These are phyloP conservation scores for Basipetospora sp. DNA, from an alignment of 2,329 filamentous ascomycete species.

Conservation along the genomic window DNA sequence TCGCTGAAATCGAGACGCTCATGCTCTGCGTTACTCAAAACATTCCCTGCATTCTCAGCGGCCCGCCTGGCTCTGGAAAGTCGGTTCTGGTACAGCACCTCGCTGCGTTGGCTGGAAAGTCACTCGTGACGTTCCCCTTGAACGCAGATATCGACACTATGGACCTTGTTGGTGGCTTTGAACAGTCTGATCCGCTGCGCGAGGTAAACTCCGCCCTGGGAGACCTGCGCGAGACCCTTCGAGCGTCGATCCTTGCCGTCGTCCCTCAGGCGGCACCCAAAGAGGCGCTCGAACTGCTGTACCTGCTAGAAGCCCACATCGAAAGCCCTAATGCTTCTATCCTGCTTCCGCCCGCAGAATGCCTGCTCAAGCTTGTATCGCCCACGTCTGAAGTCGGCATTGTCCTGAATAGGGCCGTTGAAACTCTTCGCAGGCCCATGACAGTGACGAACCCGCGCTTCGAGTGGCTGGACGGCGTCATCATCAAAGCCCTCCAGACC, in stretches of 20 bases:
- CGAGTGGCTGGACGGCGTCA: conserved; percentile 87
- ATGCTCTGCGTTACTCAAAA: conserved; percentile 75
- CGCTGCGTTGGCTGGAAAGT: conserved; percentile 62
- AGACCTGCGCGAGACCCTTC: conserved; percentile 34
- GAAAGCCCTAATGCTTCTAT: conserved; percentile 19
- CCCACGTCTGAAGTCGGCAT: conserved; percentile 29
- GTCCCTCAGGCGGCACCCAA: conserved; percentile 32
- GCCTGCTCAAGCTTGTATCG: conserved; percentile 26
- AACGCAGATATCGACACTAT: conserved; percentile 94
- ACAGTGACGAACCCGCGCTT: conserved; percentile 64
- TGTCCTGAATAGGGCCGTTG: conserved; percentile 32
- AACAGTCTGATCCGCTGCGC: conserved; percentile 74
- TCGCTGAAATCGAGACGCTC: conserved; percentile 68
- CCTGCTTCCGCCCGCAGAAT: conserved; percentile 24
- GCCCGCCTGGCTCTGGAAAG: conserved; percentile 75
- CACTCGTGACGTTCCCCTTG: conserved; percentile 69
- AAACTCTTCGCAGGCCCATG: conserved; percentile 36
- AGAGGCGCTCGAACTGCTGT: conserved; percentile 35
- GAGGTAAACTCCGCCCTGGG: conserved; percentile 46
- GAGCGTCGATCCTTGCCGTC: conserved; percentile 31
- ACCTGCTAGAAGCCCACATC: conserved; percentile 29
- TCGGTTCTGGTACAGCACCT: conserved; percentile 65
- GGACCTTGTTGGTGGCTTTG: conserved; percentile 92
- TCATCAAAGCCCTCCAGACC: conserved; percentile 71
- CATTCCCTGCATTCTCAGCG: conserved; percentile 79